phyloP scores from a whole-genome alignment of 176 grass and related monocot genomes.

The Musa acuminata region DNA sequence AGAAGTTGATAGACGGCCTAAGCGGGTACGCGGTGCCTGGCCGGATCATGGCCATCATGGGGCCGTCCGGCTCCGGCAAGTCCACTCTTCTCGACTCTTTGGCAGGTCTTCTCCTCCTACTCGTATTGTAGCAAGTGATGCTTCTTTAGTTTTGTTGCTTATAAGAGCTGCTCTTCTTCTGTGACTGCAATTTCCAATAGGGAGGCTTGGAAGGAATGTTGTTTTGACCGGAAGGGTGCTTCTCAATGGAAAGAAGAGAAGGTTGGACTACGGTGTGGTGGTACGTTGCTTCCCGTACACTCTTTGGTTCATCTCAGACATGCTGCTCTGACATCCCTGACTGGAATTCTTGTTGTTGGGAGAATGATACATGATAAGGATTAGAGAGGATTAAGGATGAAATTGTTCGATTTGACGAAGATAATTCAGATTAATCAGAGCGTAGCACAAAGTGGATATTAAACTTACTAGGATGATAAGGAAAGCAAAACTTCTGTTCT shows the following conservation, averaged over 20 bases:
- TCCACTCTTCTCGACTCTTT: constrained; percentile 94
- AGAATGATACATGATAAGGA: too few relatives aligned
- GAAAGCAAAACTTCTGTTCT: too few relatives aligned
- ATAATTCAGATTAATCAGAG: too few relatives aligned
- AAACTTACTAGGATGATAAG: too few relatives aligned
- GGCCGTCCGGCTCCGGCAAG: constrained; percentile 92
- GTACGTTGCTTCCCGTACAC: constrained; percentile 18
- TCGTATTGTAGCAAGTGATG: too few relatives aligned
- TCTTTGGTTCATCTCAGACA: not conserved
- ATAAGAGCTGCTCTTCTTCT: not conserved
- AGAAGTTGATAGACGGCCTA: constrained; percentile 69
- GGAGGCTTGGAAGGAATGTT: constrained; percentile 84
- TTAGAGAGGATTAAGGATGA: too few relatives aligned
- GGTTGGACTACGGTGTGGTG: constrained; percentile 80
- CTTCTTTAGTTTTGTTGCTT: too few relatives aligned
- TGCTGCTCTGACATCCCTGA: too few relatives aligned
- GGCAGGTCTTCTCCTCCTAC: constrained; percentile 31
- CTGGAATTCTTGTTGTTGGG: too few relatives aligned
- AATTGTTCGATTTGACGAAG: too few relatives aligned
- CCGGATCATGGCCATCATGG: constrained; percentile 86
- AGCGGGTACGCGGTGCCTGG: constrained; percentile 83
- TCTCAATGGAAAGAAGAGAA: constrained; percentile 87
- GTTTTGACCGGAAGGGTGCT: constrained; percentile 76
- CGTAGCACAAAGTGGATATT: too few relatives aligned
- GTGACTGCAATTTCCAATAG: constrained; percentile 27